Evolutionary conservation across 768 basidiomycete species (phyloP), one percentile per base, ranked within the genome.

Genomic region (Phylloporus sp.): DNA sequence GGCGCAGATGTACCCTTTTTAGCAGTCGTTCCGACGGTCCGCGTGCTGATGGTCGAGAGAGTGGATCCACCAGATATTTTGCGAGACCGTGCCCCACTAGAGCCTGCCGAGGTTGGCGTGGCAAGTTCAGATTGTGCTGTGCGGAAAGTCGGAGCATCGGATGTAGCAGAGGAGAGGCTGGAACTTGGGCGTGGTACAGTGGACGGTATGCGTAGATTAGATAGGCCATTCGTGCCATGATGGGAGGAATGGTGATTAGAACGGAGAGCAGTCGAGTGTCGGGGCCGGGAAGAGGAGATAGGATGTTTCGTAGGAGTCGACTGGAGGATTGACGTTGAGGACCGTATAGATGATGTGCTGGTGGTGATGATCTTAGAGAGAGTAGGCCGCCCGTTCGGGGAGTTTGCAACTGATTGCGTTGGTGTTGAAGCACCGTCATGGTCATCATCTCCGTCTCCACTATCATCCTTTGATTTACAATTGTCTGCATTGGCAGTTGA

Each of bases 171-270:
- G 11, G 69, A 67, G 15, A 68, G 45, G n/a, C 45, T 58, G 5
- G 70, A 65, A 18, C 20, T 55, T 6, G 68, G 70, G 20, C 68
- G 68, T 2, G 56, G 49, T 5, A 27, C 23, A 5, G 62, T 20
- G 3, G 70, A 52, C n/a, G 67, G 69, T 40, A 71, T 69, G 1
- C 67, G 67, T 5, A 69, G 59, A 11, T 53, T 69, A 16, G 66
- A 64, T 13, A 61, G 39, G 8, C 66, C 64, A 11, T 66, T 63
- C 0, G 48, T 44, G 2, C 40, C 50, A 38, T 62, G 56, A 39
- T 57, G 58, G 3, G 58, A 47, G 1, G 65, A 10, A 29, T 51
- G 61, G 42, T 55, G 59, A 11, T 63, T 50, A 6, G 71, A 58
- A 22, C 69, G 70, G 6, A 67, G 49, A 4, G 55, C 42, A 3